Base-by-base conservation (phyloP, 2,329 filamentous ascomycete species). In the Thielaviopsis punctulata region DNA sequence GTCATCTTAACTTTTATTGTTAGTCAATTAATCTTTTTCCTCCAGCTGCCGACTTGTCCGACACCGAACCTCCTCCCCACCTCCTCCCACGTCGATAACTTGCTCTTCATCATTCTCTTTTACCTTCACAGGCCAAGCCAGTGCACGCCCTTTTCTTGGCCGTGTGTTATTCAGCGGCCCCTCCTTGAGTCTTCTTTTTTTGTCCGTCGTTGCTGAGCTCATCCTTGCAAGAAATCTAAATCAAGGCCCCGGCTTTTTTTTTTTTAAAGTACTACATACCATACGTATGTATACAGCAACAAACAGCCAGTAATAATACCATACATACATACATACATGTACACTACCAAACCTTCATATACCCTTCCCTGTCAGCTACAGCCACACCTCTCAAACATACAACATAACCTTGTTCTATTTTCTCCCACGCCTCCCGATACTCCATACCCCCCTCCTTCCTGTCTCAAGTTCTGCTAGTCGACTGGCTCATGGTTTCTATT, bases 401-500 rank as follows among this genome's bases (percentile, higher is more conserved):
- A n/a, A n/a, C n/a, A n/a, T n/a, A n/a, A n/a, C n/a, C n/a, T n/a
- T n/a, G 33, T 44, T 44, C 53, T 51, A 27, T 44, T 48, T 25
- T n/a, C 27, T 65, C 64, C 65, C 65, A 73, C n/a, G n/a, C 22
- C 45, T 12, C 70, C 73, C 72, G 63, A 69, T 75, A 71, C 68
- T 72, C 70, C 19, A 30, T 33, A 41, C 24, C 44, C 22, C 27
- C 64, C 60, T 60, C 59, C 56, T 57, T 62, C 61, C 60, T 57
- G 56, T 60, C 60, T 61, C 61, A 62, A 59, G 60, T 57, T 57
- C 56, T 60, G 57, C 63, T 66, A 63, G 66, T 68, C n/a, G n/a
- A 33, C 66, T 64, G 64, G 64, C 62, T 63, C 63, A 67, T 45
- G 30, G 46, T 48, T 21, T 39, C 39, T 48, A 51, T 25, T 48